Evolutionary conservation across 371 early-diverging fungal species (phyloP), one percentile per base, ranked within the genome.

Genomic region (Apophysomyces sp.): DNA sequence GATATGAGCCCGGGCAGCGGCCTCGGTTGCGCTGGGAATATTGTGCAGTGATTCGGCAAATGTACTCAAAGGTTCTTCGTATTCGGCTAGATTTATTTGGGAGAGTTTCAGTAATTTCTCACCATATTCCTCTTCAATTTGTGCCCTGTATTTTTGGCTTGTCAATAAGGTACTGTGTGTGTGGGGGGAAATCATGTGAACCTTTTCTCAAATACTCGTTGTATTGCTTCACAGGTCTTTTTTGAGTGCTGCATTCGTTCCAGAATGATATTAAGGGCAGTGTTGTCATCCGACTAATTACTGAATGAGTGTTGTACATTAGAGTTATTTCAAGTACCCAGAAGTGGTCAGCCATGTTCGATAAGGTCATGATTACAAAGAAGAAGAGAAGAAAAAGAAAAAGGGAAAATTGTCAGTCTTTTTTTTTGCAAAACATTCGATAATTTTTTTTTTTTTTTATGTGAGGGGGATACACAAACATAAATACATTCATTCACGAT

Each of bases 81-180:
- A 39, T 18, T 66, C 70, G n/a, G 60, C 53, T 11, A 69, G 40
- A 4, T 40, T 59, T 40, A 65, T 60, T 32, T 69, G 66, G 9
- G 68, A 68, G 7, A 68, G 44, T 52, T 70, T 64, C 32, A 70
- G 41, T 16, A 70, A 39, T 24, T 59, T 58, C 32, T 70, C 66
- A 21, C 71, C 71, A 41, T 70, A 70, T 7, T 70, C 66, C 39
- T 66, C 58, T 63, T 70, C 71, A 32, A 70, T 70, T 28, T 65
- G 70, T 53, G 70, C 70, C 52, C 70, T 69, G 29, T 13, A 7
- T n/a, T 21, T 11, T 29, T 3, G 4, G 18, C n/a, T 53, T 15
- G 6, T 6, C 29, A 53, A 24, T 18, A 53, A 13, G 13, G 29
- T 28, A 53, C 11, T 53, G 3, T 15, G n/a, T 15, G 26, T 53